Evolutionary conservation across 345 rosid genomes (phyloP).

Genomic region (rapeseed (Brassica napus)): Da-Ae NC_063445.1:2816001-2816500

Average conservation of each 20-base stretch:
- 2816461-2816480: too few relatives aligned
- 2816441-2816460: too few relatives aligned
- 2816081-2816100: constrained; percentile 34
- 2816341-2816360: too few relatives aligned
- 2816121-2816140: not conserved
- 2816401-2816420: too few relatives aligned
- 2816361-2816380: too few relatives aligned
- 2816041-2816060: not conserved
- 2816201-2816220: not conserved
- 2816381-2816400: too few relatives aligned
- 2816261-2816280: not conserved
- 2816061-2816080: not conserved
- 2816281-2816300: not conserved
- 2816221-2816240: constrained; percentile 2
- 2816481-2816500: too few relatives aligned
- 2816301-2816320: too few relatives aligned
- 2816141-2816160: constrained; percentile 23
- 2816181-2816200: not conserved
- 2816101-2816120: not conserved
- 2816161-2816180: not conserved
- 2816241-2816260: too few relatives aligned
- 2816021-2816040: not conserved
- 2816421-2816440: too few relatives aligned
- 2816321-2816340: too few relatives aligned
- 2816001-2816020: too few relatives aligned